These are phyloP conservation scores for Clarireedia sp. DNA, from an alignment of 2,329 filamentous ascomycete genomes.

Conservation along the genomic window DNA sequence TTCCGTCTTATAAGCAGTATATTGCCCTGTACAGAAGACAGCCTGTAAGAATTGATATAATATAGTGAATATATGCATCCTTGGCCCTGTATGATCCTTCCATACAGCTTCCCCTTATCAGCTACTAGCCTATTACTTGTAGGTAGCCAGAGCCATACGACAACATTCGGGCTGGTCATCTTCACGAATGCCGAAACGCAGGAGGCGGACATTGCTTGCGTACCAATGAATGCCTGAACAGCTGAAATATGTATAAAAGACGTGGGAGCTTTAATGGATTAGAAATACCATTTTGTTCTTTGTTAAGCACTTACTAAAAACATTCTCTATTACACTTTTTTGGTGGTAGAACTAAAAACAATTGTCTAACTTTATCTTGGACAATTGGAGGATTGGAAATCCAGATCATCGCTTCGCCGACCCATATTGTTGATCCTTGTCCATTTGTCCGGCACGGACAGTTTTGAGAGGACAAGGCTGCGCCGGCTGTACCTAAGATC, in stretches of 20 bases:
- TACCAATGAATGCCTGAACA: background rate
- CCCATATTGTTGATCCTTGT: background rate
- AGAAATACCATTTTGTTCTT: background rate
- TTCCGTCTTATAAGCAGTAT: too few species aligned
- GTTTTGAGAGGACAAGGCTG: slow-evolving; percentile 7
- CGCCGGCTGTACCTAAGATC: slow-evolving; percentile 1
- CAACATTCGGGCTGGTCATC: too few species aligned
- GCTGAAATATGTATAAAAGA: background rate
- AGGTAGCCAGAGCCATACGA: too few species aligned
- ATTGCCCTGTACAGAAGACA: too few species aligned
- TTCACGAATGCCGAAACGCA: too few species aligned
- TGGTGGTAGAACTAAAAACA: background rate
- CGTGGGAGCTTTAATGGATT: too few species aligned
- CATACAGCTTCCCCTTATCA: too few species aligned
- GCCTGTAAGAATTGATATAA: too few species aligned
- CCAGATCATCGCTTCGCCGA: too few species aligned
- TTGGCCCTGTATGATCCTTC: too few species aligned
- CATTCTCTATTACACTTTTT: background rate
- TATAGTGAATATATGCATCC: too few species aligned
- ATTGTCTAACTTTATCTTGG: background rate
- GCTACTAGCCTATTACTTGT: too few species aligned
- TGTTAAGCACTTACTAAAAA: background rate
- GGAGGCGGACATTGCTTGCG: background rate
- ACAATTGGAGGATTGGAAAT: background rate
- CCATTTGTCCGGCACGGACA: background rate